phyloP scores from a whole-genome alignment of 495 filamentous ascomycete genomes.

The Trichocladium antarcticum region DNA sequence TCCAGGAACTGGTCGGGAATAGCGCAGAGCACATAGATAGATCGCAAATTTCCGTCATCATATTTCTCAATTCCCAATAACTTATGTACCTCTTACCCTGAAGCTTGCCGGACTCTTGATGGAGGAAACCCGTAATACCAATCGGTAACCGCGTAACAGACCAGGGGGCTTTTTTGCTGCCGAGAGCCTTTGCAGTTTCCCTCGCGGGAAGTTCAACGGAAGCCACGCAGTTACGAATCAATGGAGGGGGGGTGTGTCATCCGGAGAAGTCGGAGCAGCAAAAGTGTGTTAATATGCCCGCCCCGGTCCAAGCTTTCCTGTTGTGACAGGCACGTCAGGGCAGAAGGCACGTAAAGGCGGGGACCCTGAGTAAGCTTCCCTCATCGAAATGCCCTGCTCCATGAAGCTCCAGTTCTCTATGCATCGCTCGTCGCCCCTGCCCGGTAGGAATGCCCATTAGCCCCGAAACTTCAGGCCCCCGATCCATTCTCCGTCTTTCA shows the following conservation, averaged over 20 bases:
- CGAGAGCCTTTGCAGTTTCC: background rate
- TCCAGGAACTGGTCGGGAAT: background rate
- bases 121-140: background rate
- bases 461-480: slow-evolving; percentile 23
- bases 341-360: slow-evolving; percentile 18
- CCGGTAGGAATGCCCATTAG: slow-evolving; percentile 29
- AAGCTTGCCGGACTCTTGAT: too few species aligned
- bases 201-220: background rate
- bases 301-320: slow-evolving; percentile 10
- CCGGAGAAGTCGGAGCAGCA: slow-evolving; percentile 11
- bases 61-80: background rate
- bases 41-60: background rate
- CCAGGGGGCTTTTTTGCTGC: background rate
- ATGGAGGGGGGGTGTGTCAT: slow-evolving; percentile 2
- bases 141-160: background rate
- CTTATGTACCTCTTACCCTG: too few species aligned
- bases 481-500: slow-evolving; percentile 18
- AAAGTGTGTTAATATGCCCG: slow-evolving; percentile 1
- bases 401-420: slow-evolving; percentile 22
- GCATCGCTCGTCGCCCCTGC: slow-evolving; percentile 19
- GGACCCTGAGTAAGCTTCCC: slow-evolving; percentile 33
- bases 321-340: slow-evolving; percentile 10
- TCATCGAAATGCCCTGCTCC: slow-evolving; percentile 18
- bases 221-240: background rate
- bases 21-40: background rate